phyloP scores from a whole-genome alignment of 768 basidiomycete genomes.

The Flagelloscypha sp. region DNA sequence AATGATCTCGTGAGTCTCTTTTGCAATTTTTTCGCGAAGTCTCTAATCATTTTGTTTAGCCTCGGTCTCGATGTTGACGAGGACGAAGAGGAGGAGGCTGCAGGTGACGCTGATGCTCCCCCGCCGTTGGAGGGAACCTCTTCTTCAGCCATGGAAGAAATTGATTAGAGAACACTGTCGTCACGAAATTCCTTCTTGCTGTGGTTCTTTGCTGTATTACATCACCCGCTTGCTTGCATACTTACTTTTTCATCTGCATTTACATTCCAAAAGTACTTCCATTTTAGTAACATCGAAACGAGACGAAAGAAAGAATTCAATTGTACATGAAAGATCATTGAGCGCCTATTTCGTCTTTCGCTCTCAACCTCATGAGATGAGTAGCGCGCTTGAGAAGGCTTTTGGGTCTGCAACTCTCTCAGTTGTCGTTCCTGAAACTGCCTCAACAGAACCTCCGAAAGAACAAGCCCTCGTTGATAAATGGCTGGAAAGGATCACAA shows the following conservation, averaged over 20 bases:
- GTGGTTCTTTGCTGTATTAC: too few species aligned
- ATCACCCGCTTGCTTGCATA: too few species aligned
- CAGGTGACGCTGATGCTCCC: slow-evolving; percentile 38
- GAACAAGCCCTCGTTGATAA: too few species aligned
- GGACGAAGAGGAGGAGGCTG: slow-evolving; percentile 46
- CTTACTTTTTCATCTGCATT: too few species aligned
- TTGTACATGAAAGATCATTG: too few species aligned
- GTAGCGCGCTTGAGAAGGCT: slow-evolving; percentile 55
- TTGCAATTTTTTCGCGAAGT: slow-evolving; percentile 2
- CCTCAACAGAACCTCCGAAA: too few species aligned
- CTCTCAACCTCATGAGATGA: too few species aligned
- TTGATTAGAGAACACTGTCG: slow-evolving; percentile 67
- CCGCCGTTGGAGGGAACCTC: slow-evolving; percentile 51
- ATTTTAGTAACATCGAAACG: too few species aligned
- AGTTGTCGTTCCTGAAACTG: slow-evolving; percentile 60
- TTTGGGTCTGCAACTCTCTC: slow-evolving; percentile 53
- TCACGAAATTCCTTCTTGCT: too few species aligned
- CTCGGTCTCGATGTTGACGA: slow-evolving; percentile 88
- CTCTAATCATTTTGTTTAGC: slow-evolving; percentile 20
- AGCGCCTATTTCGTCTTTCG: too few species aligned
- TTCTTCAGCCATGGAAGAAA: slow-evolving; percentile 94
- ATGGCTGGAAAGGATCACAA: slow-evolving; percentile 46
- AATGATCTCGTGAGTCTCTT: slow-evolving; percentile 73
- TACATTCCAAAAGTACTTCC: too few species aligned
- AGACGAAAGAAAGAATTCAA: too few species aligned